Evolutionary conservation across 768 basidiomycete genomes (phyloP), one percentile per base, ranked within the genome.

Genomic region (Pholiota microspora): DNA sequence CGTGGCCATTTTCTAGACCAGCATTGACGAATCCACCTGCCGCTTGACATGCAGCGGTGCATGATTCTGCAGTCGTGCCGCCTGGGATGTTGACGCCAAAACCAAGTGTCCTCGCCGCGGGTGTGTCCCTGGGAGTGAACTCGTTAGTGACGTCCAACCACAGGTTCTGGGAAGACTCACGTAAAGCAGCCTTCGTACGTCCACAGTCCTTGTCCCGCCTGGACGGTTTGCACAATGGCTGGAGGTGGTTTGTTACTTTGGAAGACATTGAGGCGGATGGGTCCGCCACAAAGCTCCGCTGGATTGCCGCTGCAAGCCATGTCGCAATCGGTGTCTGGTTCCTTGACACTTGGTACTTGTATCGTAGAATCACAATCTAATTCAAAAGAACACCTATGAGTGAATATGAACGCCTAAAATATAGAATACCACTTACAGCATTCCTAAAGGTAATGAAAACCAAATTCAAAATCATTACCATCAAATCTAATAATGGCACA

Each of bases 131-230:
- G 52, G 25, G 23, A 49, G 42, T 13, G 27, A 1, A 29, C 42
- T 21, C 6, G 3, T 18, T 13, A 49, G 25, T 24, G 4, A 12
- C 15, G 15, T 40, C 7, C 28, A 32, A 7, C 3, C 16, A n/a
- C 24, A 44, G 21, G 34, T 3, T 31, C 23, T 34, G 1, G 15
- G 52, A 21, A 25, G 9, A 54, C 79, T 46, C 59, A 83, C 86
- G 74, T 85, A 69, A 79, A 85, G 62, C 86, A 88, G 12, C 86
- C 86, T 27, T 84, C 72, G 10, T 80, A 85, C 1, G 71, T 58
- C 86, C 86, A 88, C 24, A 62, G 24, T 4, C 63, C 63, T 10
- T 54, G 49, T 23, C 57, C 56, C 8, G n/a, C 63, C 57, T 6
- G 68, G 24, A 82, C 74, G 31, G 65, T 77, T 3, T 73, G 76